A percentile compares a stretch with the other conserved stretches of the same genome.
phyloP scores from a whole-genome alignment of 306 rosid species.

The Arachis stenosperma region DNA sequence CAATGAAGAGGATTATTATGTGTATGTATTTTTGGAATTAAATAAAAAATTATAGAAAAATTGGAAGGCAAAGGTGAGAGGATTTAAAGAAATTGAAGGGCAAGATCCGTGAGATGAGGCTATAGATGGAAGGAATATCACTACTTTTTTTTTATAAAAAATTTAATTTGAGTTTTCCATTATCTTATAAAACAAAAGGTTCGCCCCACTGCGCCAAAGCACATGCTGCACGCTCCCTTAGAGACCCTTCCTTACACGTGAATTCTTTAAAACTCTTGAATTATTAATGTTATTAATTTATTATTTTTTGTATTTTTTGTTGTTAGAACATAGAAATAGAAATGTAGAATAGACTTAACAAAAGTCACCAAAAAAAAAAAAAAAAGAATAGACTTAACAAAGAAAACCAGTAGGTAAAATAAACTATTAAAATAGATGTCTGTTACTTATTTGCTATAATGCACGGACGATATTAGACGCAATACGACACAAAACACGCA shows the following conservation, averaged over 20 bases:
- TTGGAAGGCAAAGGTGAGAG: neutral
- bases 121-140: constrained; percentile 57
- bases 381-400: too few species aligned
- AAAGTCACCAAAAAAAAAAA: too few species aligned
- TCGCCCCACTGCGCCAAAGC: constrained; percentile 61
- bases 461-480: too few species aligned
- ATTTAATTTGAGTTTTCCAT: too few species aligned
- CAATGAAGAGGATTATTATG: constrained; percentile 4
- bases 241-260: constrained; percentile 51
- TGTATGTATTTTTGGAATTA: constrained; percentile 19
- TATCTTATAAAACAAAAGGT: constrained; percentile 42
- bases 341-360: too few species aligned
- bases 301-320: neutral
- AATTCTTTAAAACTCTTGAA: constrained; percentile 43
- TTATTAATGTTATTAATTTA: neutral
- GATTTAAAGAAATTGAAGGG: constrained; percentile 38
- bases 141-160: constrained; percentile 35
- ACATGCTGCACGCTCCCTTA: constrained; percentile 82
- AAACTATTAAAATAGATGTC: too few species aligned
- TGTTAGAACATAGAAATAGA: too few species aligned
- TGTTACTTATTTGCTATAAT: too few species aligned
- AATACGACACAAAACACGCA: too few species aligned
- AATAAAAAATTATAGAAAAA: neutral
- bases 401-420: too few species aligned
- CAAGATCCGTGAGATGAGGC: constrained; percentile 97